These are phyloP conservation scores for Globisporangium polare DNA, from an alignment of 352 stramenopile genomes.

Conservation along the genomic window DNA sequence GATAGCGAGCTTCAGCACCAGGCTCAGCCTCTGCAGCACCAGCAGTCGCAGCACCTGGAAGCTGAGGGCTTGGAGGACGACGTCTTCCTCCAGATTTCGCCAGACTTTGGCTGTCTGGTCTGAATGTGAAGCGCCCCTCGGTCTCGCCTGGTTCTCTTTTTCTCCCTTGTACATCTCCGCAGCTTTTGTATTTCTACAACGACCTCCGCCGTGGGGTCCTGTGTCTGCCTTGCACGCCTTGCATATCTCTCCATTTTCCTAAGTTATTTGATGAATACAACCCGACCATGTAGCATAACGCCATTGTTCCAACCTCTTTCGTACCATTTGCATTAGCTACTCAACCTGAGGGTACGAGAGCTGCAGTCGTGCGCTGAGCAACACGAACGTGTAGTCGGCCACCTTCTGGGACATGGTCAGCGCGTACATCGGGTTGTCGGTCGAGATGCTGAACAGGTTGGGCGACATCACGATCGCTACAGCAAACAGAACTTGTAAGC, in stretches of 20 bases:
- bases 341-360: constrained; percentile 2
- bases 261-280: constrained; percentile 13
- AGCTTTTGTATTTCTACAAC: constrained; percentile 13
- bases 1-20: constrained; percentile 2
- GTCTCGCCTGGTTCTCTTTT: not conserved
- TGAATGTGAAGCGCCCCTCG: constrained; percentile 17
- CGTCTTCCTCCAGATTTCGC: constrained; percentile 83
- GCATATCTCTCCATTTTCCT: not conserved
- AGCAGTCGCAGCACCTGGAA: constrained; percentile 18
- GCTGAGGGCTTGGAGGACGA: constrained; percentile 54
- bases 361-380: constrained; percentile 42
- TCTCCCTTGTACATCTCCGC: not conserved
- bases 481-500: not conserved
- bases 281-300: constrained; percentile 9
- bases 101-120: constrained; percentile 79
- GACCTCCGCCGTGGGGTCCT: not conserved
- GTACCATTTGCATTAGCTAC: not conserved
- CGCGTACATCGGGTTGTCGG: constrained; percentile 63
- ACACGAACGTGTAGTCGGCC: constrained; percentile 49
- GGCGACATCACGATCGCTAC: constrained; percentile 81
- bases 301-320: not conserved
- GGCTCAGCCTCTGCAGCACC: constrained; percentile 11
- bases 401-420: constrained; percentile 74
- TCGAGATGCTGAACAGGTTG: constrained; percentile 69
- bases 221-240: not conserved